Percentiles rank a stretch among this genome's conserved stretches.
phyloP scores from a whole-genome alignment of 768 basidiomycete genomes.

The Naganishia kalamii region DNA sequence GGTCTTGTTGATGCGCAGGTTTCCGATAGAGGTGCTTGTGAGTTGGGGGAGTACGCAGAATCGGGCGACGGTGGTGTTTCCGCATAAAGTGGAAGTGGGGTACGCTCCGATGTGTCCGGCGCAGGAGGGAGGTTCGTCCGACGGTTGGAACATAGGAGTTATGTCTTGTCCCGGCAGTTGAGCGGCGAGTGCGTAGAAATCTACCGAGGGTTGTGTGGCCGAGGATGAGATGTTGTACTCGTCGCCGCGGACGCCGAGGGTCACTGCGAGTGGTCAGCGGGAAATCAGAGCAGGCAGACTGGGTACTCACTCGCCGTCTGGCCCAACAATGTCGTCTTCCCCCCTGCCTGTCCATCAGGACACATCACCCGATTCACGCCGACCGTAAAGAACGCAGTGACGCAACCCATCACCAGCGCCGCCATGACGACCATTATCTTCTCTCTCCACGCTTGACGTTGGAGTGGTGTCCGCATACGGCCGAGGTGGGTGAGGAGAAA shows the following conservation, averaged over 20 bases:
- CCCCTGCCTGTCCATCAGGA: constrained; percentile 51
- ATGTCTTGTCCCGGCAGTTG: constrained; percentile 73
- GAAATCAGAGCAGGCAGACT: background rate
- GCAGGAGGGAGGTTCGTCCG: constrained; percentile 58
- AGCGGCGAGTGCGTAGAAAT: constrained; percentile 57
- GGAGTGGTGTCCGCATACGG: constrained; percentile 70
- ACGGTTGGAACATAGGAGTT: constrained; percentile 74
- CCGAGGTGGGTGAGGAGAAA: constrained; percentile 66
- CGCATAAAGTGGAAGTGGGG: constrained; percentile 71
- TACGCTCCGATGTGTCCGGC: constrained; percentile 59
- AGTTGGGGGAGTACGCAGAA: constrained; percentile 65
- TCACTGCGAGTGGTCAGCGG: constrained; percentile 46
- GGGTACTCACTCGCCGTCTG: background rate
- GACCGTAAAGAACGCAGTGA: constrained; percentile 86
- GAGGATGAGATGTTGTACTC: constrained; percentile 66
- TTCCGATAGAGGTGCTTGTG: constrained; percentile 55
- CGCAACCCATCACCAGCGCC: constrained; percentile 66
- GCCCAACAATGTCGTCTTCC: constrained; percentile 27
- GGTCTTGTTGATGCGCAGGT: constrained; percentile 64
- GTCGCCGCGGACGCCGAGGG: constrained; percentile 69
- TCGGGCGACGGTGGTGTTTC: constrained; percentile 36
- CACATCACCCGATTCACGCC: constrained; percentile 90
- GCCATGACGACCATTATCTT: constrained; percentile 90
- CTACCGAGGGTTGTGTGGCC: constrained; percentile 53
- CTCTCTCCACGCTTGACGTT: constrained; percentile 91